phyloP scores from a whole-genome alignment of 805 yeast species.

The Monosporozyma solicola region DNA sequence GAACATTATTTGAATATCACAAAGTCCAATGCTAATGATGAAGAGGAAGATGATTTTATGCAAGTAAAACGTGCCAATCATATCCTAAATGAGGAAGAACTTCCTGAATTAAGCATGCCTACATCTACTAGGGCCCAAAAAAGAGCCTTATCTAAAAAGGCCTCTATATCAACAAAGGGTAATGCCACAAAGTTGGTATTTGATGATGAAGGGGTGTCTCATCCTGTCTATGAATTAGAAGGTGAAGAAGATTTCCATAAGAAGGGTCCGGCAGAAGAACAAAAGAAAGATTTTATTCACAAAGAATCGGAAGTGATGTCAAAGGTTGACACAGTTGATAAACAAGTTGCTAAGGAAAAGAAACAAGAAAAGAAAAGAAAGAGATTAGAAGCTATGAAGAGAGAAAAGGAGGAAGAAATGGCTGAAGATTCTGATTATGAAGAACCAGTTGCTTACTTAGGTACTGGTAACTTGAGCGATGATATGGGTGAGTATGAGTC shows the following conservation, averaged over 20 bases:
- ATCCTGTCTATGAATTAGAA: constrained; percentile 83
- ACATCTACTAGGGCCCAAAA: constrained; percentile 79
- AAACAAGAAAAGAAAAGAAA: constrained; percentile 81
- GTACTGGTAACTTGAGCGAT: constrained; percentile 30
- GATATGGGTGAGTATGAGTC: constrained; percentile 34
- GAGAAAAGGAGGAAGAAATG: constrained; percentile 33
- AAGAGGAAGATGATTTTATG: constrained; percentile 64
- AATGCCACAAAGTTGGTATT: constrained; percentile 72
- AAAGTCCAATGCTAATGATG: constrained; percentile 38
- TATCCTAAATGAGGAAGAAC: constrained; percentile 51
- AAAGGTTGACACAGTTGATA: constrained; percentile 68
- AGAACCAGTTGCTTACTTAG: constrained; percentile 26
- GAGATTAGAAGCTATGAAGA: constrained; percentile 70
- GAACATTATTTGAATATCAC: constrained; percentile 79
- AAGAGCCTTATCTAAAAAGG: constrained; percentile 80
- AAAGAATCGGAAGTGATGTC: constrained; percentile 65
- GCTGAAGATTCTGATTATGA: constrained; percentile 19
- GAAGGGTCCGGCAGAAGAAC: constrained; percentile 56
- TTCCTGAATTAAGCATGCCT: constrained; percentile 53
- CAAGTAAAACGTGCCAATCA: constrained; percentile 73
- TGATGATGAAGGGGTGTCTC: constrained; percentile 92
- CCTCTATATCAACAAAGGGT: constrained; percentile 50
- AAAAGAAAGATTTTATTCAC: constrained; percentile 56
- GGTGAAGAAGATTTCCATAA: constrained; percentile 79
- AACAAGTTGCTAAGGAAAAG: constrained; percentile 64